Base-by-base conservation (phyloP, 371 early-diverging fungal species). In the Dichotomocladium elegans region DNA sequence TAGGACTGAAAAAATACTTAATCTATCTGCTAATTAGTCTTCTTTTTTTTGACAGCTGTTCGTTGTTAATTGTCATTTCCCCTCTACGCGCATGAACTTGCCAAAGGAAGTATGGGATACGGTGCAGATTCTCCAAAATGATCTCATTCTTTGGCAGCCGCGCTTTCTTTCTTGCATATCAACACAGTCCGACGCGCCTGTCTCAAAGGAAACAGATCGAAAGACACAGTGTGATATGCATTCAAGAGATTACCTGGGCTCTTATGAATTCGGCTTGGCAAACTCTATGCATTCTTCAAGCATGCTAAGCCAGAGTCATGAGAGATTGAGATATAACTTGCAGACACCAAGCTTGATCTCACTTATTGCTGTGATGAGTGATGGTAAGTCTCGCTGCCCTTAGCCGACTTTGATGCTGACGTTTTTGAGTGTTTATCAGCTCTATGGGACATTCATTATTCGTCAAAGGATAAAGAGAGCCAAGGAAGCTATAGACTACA, bases 71-170 rank as follows among this genome's bases (percentile, higher is more conserved):
- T 84, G 89, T 41, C 77, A 82, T 60, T 66, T 92, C 12, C 90
- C 91, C 2, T 58, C 72, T 27, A 75, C 83, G 3, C 66, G 79
- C 8, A 67, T 88, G 47, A 70, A 73, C 26, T 58, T 91, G 22
- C 68, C 75, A 28, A 88, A 88, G 41, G 25, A 63, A 2, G 55
- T 64, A 0, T 86, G 84, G 70, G 88, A 91, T 58, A 78, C 55
- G 5, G 58, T 89, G 2, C 88, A 88, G 55, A 73, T 85, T 17
- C 63, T 90, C 21, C 69, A 86, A 41, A 90, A 89, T 53, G 89
- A 88, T 44, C 57, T 89, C 22, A 45, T 82, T 31, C 53, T 86
- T 26, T 91, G 90, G 89, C 77, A 79, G 44, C 83, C 77, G 11
- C 59, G 47, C 24, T 81, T 72, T 48, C 40, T 72, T 4, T 19